These are phyloP conservation scores for Gastrolobium bilobum DNA, from an alignment of 306 rosid species.

Conservation along the genomic window DNA sequence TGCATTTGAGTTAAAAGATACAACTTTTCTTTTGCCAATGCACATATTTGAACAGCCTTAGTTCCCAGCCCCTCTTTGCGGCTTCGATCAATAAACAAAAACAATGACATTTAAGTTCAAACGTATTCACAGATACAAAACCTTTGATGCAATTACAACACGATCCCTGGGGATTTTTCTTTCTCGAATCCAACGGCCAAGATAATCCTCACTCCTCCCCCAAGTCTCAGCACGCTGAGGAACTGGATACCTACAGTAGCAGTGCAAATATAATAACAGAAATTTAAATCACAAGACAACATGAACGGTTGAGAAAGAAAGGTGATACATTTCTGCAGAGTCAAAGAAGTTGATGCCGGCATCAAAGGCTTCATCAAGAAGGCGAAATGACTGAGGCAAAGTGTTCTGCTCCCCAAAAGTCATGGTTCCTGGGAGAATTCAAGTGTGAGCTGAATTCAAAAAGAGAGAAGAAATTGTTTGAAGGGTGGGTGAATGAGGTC, in stretches of 20 bases:
- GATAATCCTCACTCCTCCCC: conserved; percentile 85
- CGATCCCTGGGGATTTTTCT: conserved; percentile 70
- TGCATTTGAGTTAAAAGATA: not conserved
- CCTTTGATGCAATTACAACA: conserved; percentile 84
- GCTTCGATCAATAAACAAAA: not conserved
- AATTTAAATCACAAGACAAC: not conserved
- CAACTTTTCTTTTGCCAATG: not conserved
- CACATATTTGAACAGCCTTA: conserved; percentile 8
- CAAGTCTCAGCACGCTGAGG: conserved; percentile 83
- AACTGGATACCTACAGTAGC: conserved; percentile 77
- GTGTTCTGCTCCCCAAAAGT: conserved; percentile 93
- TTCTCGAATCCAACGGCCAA: conserved; percentile 81
- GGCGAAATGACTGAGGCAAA: conserved; percentile 65
- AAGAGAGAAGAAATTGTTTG: not conserved
- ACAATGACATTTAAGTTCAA: not conserved
- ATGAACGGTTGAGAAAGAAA: not conserved
- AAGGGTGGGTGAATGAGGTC: not conserved
- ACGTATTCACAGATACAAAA: conserved; percentile 33
- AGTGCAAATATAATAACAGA: conserved; percentile 1
- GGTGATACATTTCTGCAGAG: conserved; percentile 82
- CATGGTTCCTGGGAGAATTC: conserved; percentile 74
- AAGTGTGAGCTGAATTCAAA: not conserved
- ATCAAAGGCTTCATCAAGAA: conserved; percentile 73
- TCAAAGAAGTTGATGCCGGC: conserved; percentile 92
- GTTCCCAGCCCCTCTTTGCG: conserved; percentile 5